Conservation (phyloP, 306 rosid species). For the Prunus kanzakura region DNA sequence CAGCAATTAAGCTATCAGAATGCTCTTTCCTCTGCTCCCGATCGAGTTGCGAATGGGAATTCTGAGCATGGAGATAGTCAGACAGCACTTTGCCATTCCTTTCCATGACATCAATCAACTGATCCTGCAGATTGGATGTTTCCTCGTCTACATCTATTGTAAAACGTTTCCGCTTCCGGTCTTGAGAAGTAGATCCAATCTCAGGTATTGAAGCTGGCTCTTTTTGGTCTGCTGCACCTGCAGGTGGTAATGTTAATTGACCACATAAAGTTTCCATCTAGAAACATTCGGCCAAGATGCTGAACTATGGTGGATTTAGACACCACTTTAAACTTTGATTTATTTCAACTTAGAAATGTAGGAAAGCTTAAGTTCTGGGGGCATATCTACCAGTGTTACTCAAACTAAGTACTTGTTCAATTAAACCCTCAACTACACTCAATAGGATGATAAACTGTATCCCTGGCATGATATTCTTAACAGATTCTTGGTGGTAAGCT, state of each 20-base stretch:
- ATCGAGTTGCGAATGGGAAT: slow-evolving; percentile 62
- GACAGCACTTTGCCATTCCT: slow-evolving; percentile 73
- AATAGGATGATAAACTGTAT: not conserved
- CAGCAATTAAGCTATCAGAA: slow-evolving; percentile 62
- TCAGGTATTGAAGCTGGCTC: slow-evolving; percentile 56
- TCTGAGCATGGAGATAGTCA: slow-evolving; percentile 78
- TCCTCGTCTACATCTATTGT: slow-evolving; percentile 60
- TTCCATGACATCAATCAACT: slow-evolving; percentile 76
- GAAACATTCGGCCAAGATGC: not conserved
- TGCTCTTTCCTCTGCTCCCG: slow-evolving; percentile 82
- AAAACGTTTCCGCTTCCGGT: slow-evolving; percentile 67
- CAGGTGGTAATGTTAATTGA: slow-evolving; percentile 1
- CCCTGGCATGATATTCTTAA: not conserved
- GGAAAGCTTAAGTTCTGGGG: not conserved
- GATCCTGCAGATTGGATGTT: slow-evolving; percentile 43
- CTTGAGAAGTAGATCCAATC: slow-evolving; percentile 74
- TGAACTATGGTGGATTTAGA: not conserved
- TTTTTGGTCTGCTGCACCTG: slow-evolving; percentile 56
- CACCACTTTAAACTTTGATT: not conserved
- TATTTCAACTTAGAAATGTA: not conserved
- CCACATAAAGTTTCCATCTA: not conserved
- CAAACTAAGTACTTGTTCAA: not conserved
- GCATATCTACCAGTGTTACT: not conserved
- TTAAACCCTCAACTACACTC: not conserved
- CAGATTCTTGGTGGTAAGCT: not conserved